phyloP scores from a whole-genome alignment of 2,329 filamentous ascomycete genomes.

The Colletotrichum tofieldiae region DNA sequence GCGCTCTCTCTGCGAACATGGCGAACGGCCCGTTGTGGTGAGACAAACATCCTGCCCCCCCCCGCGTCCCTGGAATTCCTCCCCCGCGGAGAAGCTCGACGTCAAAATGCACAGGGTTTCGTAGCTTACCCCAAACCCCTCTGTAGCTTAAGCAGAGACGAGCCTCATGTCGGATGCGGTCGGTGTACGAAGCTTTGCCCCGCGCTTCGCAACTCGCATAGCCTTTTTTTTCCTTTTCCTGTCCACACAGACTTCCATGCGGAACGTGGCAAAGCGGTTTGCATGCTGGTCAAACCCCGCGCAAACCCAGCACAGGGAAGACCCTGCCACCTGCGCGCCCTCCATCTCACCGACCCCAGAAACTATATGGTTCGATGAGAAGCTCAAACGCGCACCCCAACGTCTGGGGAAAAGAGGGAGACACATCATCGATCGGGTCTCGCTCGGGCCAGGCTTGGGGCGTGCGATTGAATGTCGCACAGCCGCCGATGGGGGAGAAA shows the following conservation, averaged over 20 bases:
- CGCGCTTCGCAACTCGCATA: constrained; percentile 21
- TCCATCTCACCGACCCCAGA: constrained; percentile 9
- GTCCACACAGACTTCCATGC: neutral
- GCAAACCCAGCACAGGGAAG: constrained; percentile 21
- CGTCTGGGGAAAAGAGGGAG: constrained; percentile 14
- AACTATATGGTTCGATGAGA: constrained; percentile 10
- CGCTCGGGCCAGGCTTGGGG: constrained; percentile 26
- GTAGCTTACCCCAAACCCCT: constrained; percentile 3
- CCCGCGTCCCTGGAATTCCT: constrained; percentile 3
- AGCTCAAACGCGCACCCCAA: constrained; percentile 30
- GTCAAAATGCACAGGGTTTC: constrained; percentile 18
- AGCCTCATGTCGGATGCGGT: constrained; percentile 17
- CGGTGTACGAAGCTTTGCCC: constrained; percentile 6
- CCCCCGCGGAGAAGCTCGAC: constrained; percentile 18
- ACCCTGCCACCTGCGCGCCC: constrained; percentile 2
- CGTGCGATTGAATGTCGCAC: constrained; percentile 26
- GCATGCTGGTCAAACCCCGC: constrained; percentile 15
- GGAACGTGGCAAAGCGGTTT: constrained; percentile 24
- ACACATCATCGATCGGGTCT: constrained; percentile 17
- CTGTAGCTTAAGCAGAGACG: neutral
- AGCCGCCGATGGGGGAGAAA: constrained; percentile 1
- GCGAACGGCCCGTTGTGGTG: neutral
- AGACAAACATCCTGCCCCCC: neutral
- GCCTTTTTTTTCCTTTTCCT: constrained; percentile 3
- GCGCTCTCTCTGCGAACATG: neutral